Evolutionary conservation across 2,329 filamentous ascomycete species (phyloP).

Genomic region (Oidium heveae): DNA sequence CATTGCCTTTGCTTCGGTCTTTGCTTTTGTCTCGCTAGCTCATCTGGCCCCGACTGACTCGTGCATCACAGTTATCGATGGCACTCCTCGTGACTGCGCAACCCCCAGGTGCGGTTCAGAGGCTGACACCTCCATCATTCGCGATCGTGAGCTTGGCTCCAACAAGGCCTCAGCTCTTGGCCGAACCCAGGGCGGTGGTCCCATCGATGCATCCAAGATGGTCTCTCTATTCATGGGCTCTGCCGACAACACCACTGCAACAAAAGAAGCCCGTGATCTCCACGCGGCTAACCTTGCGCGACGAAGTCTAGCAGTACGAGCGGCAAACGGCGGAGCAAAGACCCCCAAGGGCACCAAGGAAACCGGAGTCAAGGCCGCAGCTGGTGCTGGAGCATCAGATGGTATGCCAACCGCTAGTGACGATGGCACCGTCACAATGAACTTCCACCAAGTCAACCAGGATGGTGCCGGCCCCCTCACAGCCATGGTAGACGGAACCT

Average conservation of each 20-base stretch:
- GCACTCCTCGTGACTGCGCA: no score
- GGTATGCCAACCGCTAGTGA: slow-evolving; percentile 32
- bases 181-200: slow-evolving; percentile 18
- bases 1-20: no score
- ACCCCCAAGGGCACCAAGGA: no score
- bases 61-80: no score
- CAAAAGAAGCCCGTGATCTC: slow-evolving; percentile 41
- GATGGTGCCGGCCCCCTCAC: no score
- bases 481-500: no score
- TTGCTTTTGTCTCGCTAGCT: no score
- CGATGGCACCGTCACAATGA: slow-evolving; percentile 20
- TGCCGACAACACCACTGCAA: slow-evolving; percentile 16
- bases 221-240: slow-evolving; percentile 33
- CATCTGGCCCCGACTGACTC: no score
- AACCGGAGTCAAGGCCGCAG: slow-evolving; percentile 22
- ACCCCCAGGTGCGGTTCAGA: slow-evolving; percentile 6
- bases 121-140: no score
- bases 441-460: no score
- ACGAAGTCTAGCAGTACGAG: slow-evolving; percentile 4
- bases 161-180: slow-evolving; percentile 22
- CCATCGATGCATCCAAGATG: slow-evolving; percentile 29
- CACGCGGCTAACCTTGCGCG: slow-evolving; percentile 41
- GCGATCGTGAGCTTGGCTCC: no score
- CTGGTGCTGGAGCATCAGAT: slow-evolving; percentile 16
- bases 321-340: no score